These are phyloP conservation scores for Brettanomyces custersianus DNA, from an alignment of 805 yeast genomes.

Conservation along the genomic window DNA sequence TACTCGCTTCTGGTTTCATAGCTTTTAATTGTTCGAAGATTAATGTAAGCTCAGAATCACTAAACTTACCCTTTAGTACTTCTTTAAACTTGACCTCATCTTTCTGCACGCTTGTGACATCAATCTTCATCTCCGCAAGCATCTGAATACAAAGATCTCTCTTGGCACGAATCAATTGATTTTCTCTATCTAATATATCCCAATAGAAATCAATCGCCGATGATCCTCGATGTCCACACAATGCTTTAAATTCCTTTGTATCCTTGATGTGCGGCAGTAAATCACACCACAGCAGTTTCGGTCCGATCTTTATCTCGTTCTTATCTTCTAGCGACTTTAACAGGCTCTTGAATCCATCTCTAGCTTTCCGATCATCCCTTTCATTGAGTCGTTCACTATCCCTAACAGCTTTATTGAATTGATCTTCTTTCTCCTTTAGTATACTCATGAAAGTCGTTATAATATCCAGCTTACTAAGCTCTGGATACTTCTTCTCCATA, in stretches of 20 bases:
- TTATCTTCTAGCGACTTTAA: conserved; percentile 28
- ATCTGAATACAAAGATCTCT: conserved; percentile 50
- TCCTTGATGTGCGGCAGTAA: conserved; percentile 41
- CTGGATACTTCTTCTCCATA: conserved; percentile 7
- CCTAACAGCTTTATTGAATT: conserved; percentile 21
- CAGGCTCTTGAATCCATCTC: conserved; percentile 47
- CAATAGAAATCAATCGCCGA: conserved; percentile 67
- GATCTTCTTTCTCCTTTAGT: conserved; percentile 22
- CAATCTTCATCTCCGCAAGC: conserved; percentile 21
- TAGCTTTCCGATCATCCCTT: conserved; percentile 52
- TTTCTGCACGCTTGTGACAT: conserved; percentile 4
- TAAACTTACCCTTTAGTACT: conserved; percentile 5
- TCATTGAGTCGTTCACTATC: conserved; percentile 33
- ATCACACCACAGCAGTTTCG: conserved; percentile 53
- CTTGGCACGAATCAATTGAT: conserved; percentile 45
- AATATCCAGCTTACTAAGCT: conserved; percentile 50
- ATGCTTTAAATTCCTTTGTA: conserved; percentile 45
- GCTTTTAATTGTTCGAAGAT: conserved; percentile 14
- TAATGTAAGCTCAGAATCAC: conserved; percentile 10
- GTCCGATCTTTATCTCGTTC: conserved; percentile 26
- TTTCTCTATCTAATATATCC: conserved; percentile 61
- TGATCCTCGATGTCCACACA: conserved; percentile 74
- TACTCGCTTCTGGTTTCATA: conserved; percentile 1
- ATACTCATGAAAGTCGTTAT: conserved; percentile 38
- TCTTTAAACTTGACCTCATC: conserved; percentile 7